Conservation (phyloP, 2,329 filamentous ascomycete genomes). For the Scedosporium dehoogii region DNA sequence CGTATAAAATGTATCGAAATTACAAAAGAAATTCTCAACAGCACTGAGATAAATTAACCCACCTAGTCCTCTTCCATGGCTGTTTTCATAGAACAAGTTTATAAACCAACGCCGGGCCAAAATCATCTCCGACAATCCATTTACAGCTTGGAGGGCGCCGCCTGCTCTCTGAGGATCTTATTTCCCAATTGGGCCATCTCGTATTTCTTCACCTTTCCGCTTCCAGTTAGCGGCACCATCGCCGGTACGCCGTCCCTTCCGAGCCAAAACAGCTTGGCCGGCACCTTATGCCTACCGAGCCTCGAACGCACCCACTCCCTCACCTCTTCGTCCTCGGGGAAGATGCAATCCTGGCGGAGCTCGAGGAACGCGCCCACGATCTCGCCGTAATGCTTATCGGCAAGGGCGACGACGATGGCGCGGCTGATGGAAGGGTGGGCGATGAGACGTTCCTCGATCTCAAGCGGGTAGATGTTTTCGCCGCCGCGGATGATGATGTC, state of each 20-base stretch:
- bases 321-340: slow-evolving; percentile 43
- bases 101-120: background rate
- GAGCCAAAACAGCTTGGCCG: slow-evolving; percentile 66
- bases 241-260: slow-evolving; percentile 48
- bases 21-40: no score
- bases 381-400: slow-evolving; percentile 63
- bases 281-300: slow-evolving; percentile 59
- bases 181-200: slow-evolving; percentile 49
- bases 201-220: slow-evolving; percentile 61
- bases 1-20: no score
- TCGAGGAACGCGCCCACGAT: slow-evolving; percentile 58
- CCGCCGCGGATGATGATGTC: slow-evolving; percentile 71
- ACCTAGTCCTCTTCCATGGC: background rate
- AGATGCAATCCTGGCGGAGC: slow-evolving; percentile 20
- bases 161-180: slow-evolving; percentile 40
- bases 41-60: no score
- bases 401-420: slow-evolving; percentile 62
- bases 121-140: slow-evolving; percentile 1
- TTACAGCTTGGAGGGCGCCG: slow-evolving; percentile 35
- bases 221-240: slow-evolving; percentile 56
- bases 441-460: slow-evolving; percentile 65
- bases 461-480: slow-evolving; percentile 64
- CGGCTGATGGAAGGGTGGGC: slow-evolving; percentile 50
- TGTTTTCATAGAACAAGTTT: background rate
- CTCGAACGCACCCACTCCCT: slow-evolving; percentile 51